Evolutionary conservation across 257 asterid species (phyloP), one percentile per base, ranked within the genome.

Genomic region (Solanum lignicaule): DNA sequence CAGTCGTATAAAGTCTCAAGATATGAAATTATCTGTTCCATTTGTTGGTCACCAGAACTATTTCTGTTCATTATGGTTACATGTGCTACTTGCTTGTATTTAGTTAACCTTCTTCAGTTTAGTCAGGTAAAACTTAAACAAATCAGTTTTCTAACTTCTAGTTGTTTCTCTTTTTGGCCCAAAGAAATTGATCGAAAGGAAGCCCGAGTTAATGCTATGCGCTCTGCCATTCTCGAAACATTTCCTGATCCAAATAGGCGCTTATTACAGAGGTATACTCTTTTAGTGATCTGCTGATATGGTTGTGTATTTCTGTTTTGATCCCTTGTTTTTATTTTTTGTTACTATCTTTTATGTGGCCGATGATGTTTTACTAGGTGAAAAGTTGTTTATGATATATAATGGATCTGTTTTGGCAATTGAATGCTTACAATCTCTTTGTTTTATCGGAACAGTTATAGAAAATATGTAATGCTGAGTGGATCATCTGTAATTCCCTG

Each of bases 191-290:
- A 95, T 87, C 91, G 91, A 86, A 96, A 92, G 93, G 98, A 93
- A 87, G 95, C 97, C 72, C 95, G 98, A 89, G 88, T 92, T 86
- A 94, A 91, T 87, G 97, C 98, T 81, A 90, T 96, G 94, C 97
- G 91, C 87, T 94, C 95, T 88, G 97, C 98, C 29, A 90, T 96
- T 88, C 90, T 91, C 78, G 99, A 96, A 92, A 93, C 98, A n/a
- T 96, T 96, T 90, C 99, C 99, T 75, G 99, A 96, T 84, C 99
- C 99, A 86, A 97, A 95, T 87, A 93, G 96, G 87, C 98, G 96
- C 55, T 92, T 96, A 88, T 90, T 96, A 92, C 99, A 96, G 91
- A 96, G 99, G 99, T 95, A 94, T 46, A 3, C 69, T 29, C 85
- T 48, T 29, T 81, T 82, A 16, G 69, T 81, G 32, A 27, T 81